Percentiles rank a stretch among this genome's conserved stretches.
Evolutionary conservation across 352 stramenopile species (phyloP).

Genomic region (Pythium grandisporangium): DNA sequence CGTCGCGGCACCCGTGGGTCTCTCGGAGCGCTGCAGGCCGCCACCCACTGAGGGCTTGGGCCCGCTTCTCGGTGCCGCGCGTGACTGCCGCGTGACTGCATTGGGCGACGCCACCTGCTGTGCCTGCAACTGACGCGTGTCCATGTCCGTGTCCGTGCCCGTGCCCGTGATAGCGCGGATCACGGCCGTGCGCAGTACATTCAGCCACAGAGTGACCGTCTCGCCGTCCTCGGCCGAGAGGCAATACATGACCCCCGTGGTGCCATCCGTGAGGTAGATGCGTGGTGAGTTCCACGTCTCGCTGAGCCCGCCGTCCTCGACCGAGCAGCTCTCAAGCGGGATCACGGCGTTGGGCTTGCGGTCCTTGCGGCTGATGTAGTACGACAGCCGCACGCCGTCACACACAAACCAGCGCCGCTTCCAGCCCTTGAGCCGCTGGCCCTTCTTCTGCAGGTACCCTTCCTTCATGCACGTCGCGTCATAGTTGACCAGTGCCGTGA

Average conservation of each 20-base stretch:
- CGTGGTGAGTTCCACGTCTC: conserved; percentile 83
- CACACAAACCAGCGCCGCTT: conserved; percentile 84
- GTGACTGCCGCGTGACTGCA: background rate
- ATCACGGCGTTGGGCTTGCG: conserved; percentile 78
- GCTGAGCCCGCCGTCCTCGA: conserved; percentile 71
- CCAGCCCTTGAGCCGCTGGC: conserved; percentile 72
- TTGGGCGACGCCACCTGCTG: background rate
- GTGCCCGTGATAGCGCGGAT: conserved; percentile 10
- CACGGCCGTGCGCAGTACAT: conserved; percentile 47
- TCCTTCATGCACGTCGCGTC: conserved; percentile 70
- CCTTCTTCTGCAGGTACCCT: conserved; percentile 81
- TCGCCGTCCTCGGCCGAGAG: conserved; percentile 63
- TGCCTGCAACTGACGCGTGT: background rate
- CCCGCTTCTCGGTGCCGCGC: no score
- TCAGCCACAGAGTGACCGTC: conserved; percentile 65
- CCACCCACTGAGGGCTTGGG: no score
- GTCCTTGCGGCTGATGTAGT: conserved; percentile 78
- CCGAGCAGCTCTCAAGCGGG: conserved; percentile 63
- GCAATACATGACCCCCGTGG: conserved; percentile 75
- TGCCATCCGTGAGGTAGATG: conserved; percentile 75
- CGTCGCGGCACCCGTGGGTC: no score
- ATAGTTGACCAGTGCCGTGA: conserved; percentile 36
- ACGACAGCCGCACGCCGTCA: conserved; percentile 67
- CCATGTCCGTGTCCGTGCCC: background rate
- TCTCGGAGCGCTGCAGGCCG: no score